Conservation (phyloP, 2,329 filamentous ascomycete genomes). For the Alternaria infectoria region DNA sequence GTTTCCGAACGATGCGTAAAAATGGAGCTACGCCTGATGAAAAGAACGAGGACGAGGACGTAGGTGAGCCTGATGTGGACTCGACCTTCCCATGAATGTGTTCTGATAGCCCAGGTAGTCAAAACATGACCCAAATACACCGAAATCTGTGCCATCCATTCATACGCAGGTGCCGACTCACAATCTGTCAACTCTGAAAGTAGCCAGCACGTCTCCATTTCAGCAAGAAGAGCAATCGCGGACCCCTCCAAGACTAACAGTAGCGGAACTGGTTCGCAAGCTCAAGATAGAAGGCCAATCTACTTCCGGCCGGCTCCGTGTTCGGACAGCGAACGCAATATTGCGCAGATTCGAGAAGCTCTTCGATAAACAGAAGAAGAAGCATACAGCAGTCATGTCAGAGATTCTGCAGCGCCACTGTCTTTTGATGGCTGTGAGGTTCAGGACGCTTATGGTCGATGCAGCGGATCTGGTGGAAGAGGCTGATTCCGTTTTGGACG, state of each 20-base stretch:
- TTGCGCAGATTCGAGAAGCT: neutral
- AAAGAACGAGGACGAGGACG: slow-evolving; percentile 1
- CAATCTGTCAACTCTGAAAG: neutral
- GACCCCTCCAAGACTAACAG: slow-evolving; percentile 1
- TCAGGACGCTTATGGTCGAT: neutral
- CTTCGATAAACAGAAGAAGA: neutral
- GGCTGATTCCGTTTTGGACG: neutral
- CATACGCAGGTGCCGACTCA: neutral
- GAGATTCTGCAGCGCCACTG: neutral
- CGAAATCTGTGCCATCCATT: neutral
- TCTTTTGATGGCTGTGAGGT: neutral
- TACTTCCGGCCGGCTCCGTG: neutral
- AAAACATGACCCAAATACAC: slow-evolving; percentile 1
- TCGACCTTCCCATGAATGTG: neutral
- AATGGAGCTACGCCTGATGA: neutral
- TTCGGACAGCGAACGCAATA: slow-evolving; percentile 7
- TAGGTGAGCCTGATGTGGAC: slow-evolving; percentile 15
- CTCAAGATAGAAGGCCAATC: neutral
- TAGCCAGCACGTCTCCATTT: neutral
- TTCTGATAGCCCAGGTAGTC: slow-evolving; percentile 15
- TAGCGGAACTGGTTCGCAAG: neutral
- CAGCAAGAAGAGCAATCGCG: neutral
- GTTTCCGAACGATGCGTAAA: slow-evolving; percentile 27
- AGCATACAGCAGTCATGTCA: neutral
- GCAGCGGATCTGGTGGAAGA: neutral